Percentiles rank a stretch among this genome's conserved stretches.
Conservation (phyloP, 2,329 filamentous ascomycete species). For the Monosporascus sp. region DNA sequence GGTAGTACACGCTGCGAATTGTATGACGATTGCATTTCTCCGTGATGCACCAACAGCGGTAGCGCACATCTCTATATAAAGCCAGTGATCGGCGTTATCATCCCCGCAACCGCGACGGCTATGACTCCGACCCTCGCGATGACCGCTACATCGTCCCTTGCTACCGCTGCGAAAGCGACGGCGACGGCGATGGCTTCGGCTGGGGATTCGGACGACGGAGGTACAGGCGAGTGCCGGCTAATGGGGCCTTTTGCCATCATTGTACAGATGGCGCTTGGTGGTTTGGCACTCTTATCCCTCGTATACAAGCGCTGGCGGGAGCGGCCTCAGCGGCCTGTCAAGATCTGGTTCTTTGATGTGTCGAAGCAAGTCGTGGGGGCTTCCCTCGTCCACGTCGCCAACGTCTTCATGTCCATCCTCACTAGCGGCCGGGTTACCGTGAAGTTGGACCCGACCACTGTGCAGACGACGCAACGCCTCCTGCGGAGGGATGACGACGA, state of each 20-base stretch:
- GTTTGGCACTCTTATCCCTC: constrained; percentile 74
- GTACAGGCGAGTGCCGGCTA: constrained; percentile 75
- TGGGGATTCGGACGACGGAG: constrained; percentile 33
- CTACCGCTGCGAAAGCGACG: constrained; percentile 15
- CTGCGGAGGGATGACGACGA: constrained; percentile 42
- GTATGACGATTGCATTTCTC: constrained; percentile 3
- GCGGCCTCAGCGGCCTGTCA: constrained; percentile 82
- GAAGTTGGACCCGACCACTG: constrained; percentile 44
- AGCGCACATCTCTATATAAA: constrained; percentile 13
- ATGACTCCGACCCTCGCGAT: constrained; percentile 14
- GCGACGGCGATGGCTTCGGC: constrained; percentile 11
- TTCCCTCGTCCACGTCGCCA: constrained; percentile 83
- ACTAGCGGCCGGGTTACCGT: constrained; percentile 79
- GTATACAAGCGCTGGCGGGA: constrained; percentile 94
- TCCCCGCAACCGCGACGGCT: constrained; percentile 12
- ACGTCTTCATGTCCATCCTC: constrained; percentile 94
- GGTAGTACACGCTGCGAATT: constrained; percentile 6
- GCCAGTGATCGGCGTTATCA: constrained; percentile 17
- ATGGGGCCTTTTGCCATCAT: constrained; percentile 87
- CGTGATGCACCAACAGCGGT: constrained; percentile 12
- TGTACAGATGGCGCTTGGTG: constrained; percentile 82
- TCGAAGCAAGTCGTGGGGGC: constrained; percentile 97
- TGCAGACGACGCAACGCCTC: constrained; percentile 31
- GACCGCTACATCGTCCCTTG: background rate
- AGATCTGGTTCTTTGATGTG: constrained; percentile 97